Evolutionary conservation across 192 early-diverging fungal species (phyloP), one percentile per base, ranked within the genome.

Genomic region (Helicostylum pulchrum): DNA sequence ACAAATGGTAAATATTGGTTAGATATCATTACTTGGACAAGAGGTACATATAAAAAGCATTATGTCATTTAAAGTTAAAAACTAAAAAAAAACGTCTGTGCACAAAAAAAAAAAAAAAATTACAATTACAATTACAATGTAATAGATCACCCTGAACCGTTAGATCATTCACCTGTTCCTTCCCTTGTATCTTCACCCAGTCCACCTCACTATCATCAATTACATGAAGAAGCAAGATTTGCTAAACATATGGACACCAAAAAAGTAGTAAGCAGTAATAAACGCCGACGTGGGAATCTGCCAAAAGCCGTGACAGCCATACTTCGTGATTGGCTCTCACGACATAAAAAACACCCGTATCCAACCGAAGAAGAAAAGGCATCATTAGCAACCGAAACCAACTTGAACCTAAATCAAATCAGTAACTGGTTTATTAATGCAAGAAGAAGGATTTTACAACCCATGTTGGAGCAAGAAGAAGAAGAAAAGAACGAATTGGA

Each of bases 351-450:
- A 46, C 80, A 85, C 48, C 83, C 83, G 36, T 85, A 83, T 65
- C 83, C 83, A 12, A 76, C 75, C 47, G 83, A 85, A 61, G 77
- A 76, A 17, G 79, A 79, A 64, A 85, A 85, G 65, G 57, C 64
- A 49, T 68, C 55, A 19, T 61, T 85, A 50, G 74, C 77, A 11
- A 15, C 58, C 26, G 67, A 73, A 45, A 85, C 83, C 50, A 71
- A 75, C 36, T 65, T 85, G 12, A 81, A 75, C 17, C 64, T 85
- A 43, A 80, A 78, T 64, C 83, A 85, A 67, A 78, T 85, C 52
- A 83, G 77, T 70, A 82, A 85, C 54, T 85, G 83, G 83, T 85
- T 85, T 64, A 85, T 85, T 54, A 85, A 85, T 70, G 83, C 83
- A 23, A 70, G 83, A 21, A 52, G 83, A 59, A 53, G 83, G 36